Base-by-base conservation (phyloP, 176 grass and related monocot genomes). In the Panicum miliaceum region DNA sequence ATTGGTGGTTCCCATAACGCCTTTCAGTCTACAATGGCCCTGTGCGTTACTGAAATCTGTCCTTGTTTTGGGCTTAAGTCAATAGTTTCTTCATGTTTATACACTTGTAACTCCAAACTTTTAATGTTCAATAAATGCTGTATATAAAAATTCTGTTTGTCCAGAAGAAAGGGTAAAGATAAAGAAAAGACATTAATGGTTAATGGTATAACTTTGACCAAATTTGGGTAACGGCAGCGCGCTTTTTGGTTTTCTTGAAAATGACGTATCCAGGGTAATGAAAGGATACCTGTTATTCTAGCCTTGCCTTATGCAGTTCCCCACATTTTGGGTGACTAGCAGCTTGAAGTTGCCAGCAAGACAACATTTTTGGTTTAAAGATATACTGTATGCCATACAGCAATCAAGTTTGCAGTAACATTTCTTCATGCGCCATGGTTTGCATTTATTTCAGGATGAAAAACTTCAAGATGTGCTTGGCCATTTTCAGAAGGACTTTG, bases 401-500 rank as follows among this genome's bases (percentile, higher is more conserved):
- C 37, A 79, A 52, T 65, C 60, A 70, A 79, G 64, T 73, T 68
- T 91, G 36, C 20, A 45, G 22, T 66, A 42, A 77, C 20, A 47
- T 74, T 85, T 27, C 51, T 81, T 32, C 45, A 45, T 68, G 71
- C 68, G 37, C 23, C 76, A 36, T 53, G 56, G 34, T 78, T 53
- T 79, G 22, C 45, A 70, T 92, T 62, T 75, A 10, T 85, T 87
- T 62, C 81, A 99, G 96, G 96, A 99, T 35, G 91, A 96, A 76
- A 99, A 99, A 82, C 72, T 99, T 69, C 82, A 96, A 76, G 72
- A 94, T 75, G 87, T 78, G 76, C 71, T 99, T 54, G 93, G 93
- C 36, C 96, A 99, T 92, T 91, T 99, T 48, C 93, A 96, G 71
- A 96, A 92, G 85, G 91, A 96, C 71, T 99, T 99, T 68, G 93